Conservation (phyloP, 805 yeast species). For the Torulaspora maleeae region DNA sequence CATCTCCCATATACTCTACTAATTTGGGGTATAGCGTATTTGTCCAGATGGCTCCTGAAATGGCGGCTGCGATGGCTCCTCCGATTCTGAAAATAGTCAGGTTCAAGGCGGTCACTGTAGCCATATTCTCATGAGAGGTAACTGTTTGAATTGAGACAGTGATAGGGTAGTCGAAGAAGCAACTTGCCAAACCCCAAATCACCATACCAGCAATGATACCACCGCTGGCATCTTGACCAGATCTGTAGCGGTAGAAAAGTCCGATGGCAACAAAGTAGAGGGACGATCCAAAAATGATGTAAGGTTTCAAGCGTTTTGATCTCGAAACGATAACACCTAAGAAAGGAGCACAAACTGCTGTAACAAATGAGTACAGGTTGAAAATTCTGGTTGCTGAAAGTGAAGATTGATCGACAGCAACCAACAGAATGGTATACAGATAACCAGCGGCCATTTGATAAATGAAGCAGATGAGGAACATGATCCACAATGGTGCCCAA, state of each 20-base stretch:
- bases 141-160: slow-evolving; percentile 58
- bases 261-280: slow-evolving; percentile 47
- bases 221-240: slow-evolving; percentile 41
- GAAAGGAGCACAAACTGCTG: slow-evolving; percentile 55
- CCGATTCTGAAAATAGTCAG: slow-evolving; percentile 60
- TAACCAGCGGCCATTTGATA: slow-evolving; percentile 63
- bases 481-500: slow-evolving; percentile 56
- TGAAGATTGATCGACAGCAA: slow-evolving; percentile 51
- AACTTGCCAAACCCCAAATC: slow-evolving; percentile 67
- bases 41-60: slow-evolving; percentile 72
- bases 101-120: slow-evolving; percentile 55
- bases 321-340: slow-evolving; percentile 50
- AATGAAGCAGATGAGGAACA: slow-evolving; percentile 47
- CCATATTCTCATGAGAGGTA: slow-evolving; percentile 64
- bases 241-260: slow-evolving; percentile 52
- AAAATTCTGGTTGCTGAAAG: slow-evolving; percentile 59
- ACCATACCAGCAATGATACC: slow-evolving; percentile 66
- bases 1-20: slow-evolving; percentile 38
- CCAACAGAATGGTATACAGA: slow-evolving; percentile 57
- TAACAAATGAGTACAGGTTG: slow-evolving; percentile 58
- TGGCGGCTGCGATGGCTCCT: slow-evolving; percentile 54
- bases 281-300: slow-evolving; percentile 50
- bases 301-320: slow-evolving; percentile 51
- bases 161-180: slow-evolving; percentile 65
- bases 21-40: slow-evolving; percentile 41